Evolutionary conservation across 768 basidiomycete species (phyloP), one percentile per base, ranked within the genome.

Genomic region (Austroboletus eburneus): DNA sequence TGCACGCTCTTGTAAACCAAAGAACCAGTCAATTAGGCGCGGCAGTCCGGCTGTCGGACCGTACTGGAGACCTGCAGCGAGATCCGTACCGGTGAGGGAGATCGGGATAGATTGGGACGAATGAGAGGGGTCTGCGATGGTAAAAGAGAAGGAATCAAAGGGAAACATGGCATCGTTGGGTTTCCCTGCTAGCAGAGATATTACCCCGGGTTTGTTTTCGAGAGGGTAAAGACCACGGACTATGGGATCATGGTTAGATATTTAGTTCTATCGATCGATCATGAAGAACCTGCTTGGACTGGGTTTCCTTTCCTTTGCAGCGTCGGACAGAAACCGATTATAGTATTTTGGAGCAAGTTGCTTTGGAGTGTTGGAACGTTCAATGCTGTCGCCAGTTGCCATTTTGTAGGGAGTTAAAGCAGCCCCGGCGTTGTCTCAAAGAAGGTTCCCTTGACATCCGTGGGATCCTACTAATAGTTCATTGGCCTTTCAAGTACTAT

Each of bases 121-220:
- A 46, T 77, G 67, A 20, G 61, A 64, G 3, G 78, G 78, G 10
- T 79, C 77, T 17, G 74, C 69, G 4, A 81, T 74, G 2, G 72
- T 78, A 64, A 89, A 81, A 45, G 77, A 82, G 55, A 98, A 70
- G 0, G 85, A 82, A 2, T 83, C 81, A 70, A 98, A 89, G 2
- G 95, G 95, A 70, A 97, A 98, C 17, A 90, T 87, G n/a, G 75
- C 71, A 8, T 83, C 76, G 59, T 95, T 94, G 6, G 95, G 95
- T 65, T 94, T 92, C 22, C 95, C 95, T 0, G 92, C 93, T 7
- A 94, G 78, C 25, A 93, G 64, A 3, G 86, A 89, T 45, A 93
- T 82, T 30, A 90, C 62, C 0, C 88, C 88, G 0, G 92, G 91
- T 1, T 70, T 76, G 18, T 75, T 74, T 66, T 97, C 95, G 22